Evolutionary conservation across 2,329 filamentous ascomycete genomes (phyloP).

Genomic region (Aspergillus pseudoglaucus): DNA sequence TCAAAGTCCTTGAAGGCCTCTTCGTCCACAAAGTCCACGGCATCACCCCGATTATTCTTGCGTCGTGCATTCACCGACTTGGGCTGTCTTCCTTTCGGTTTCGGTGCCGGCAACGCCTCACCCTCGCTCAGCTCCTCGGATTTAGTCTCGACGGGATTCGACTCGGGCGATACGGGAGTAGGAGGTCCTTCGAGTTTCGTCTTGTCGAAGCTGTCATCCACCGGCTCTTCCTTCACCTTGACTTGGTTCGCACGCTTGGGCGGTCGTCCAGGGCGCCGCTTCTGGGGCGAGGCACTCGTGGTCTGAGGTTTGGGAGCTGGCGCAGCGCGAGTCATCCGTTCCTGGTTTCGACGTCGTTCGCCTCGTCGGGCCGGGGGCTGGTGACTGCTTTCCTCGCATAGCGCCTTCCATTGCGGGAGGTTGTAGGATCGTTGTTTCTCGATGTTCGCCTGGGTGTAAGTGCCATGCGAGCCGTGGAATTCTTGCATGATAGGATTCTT

Average conservation of each 20-base stretch:
- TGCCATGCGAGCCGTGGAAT: slow-evolving; percentile 91
- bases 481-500: slow-evolving; percentile 98
- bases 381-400: slow-evolving; percentile 92
- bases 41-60: slow-evolving; percentile 76
- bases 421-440: slow-evolving; percentile 96
- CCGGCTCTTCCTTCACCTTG: slow-evolving; percentile 33
- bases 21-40: slow-evolving; percentile 75
- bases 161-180: slow-evolving; percentile 48
- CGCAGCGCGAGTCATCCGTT: slow-evolving; percentile 37
- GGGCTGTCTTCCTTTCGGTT: slow-evolving; percentile 51
- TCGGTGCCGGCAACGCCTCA: slow-evolving; percentile 34
- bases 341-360: slow-evolving; percentile 45
- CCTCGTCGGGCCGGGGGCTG: slow-evolving; percentile 89
- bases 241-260: slow-evolving; percentile 32
- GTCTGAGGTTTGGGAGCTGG: slow-evolving; percentile 27
- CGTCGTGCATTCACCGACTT: slow-evolving; percentile 78
- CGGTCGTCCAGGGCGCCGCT: slow-evolving; percentile 40
- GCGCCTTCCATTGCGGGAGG: slow-evolving; percentile 85
- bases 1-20: slow-evolving; percentile 86
- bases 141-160: slow-evolving; percentile 49
- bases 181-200: slow-evolving; percentile 43
- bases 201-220: slow-evolving; percentile 31
- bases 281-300: slow-evolving; percentile 36
- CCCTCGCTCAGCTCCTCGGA: slow-evolving; percentile 48
- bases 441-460: slow-evolving; percentile 94